These are phyloP conservation scores for Parathielavia appendiculata DNA, from an alignment of 495 filamentous ascomycete genomes.

Conservation along the genomic window DNA sequence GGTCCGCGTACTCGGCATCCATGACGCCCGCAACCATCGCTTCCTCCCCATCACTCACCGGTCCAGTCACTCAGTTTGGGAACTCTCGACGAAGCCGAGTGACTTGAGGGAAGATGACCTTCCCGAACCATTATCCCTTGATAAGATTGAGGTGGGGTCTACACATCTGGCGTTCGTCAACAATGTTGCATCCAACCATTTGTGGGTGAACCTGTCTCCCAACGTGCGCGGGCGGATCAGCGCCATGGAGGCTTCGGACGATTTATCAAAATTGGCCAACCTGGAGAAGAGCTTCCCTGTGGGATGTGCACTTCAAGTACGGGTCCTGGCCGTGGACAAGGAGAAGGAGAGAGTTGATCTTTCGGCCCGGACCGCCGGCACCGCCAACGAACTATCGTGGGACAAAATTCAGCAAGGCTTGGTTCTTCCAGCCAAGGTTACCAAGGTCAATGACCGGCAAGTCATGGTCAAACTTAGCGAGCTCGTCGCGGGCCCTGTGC, in stretches of 20 bases:
- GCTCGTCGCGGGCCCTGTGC: slow-evolving; percentile 63
- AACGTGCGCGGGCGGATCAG: slow-evolving; percentile 79
- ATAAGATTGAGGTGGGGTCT: slow-evolving; percentile 67
- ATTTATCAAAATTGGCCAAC: slow-evolving; percentile 68
- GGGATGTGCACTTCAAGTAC: slow-evolving; percentile 75
- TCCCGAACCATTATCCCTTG: slow-evolving; percentile 58
- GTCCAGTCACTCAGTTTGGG: slow-evolving; percentile 72
- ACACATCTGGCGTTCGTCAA: slow-evolving; percentile 80
- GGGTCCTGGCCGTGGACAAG: slow-evolving; percentile 69
- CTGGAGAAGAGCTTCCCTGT: slow-evolving; percentile 80
- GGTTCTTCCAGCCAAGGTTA: slow-evolving; percentile 76
- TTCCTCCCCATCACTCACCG: slow-evolving; percentile 90
- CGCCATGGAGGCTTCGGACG: slow-evolving; percentile 77
- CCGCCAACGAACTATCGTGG: slow-evolving; percentile 55
- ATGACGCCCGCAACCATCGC: slow-evolving; percentile 83
- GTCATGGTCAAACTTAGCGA: slow-evolving; percentile 83
- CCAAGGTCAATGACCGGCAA: slow-evolving; percentile 76
- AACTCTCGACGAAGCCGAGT: slow-evolving; percentile 79
- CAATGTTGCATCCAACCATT: slow-evolving; percentile 66
- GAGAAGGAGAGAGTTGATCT: slow-evolving; percentile 74
- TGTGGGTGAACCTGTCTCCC: slow-evolving; percentile 91
- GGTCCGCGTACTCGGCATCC: slow-evolving; percentile 77
- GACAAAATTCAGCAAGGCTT: slow-evolving; percentile 66
- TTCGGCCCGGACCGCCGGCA: slow-evolving; percentile 56
- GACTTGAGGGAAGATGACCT: slow-evolving; percentile 45